Evolutionary conservation across 2,329 filamentous ascomycete genomes (phyloP), one percentile per base, ranked within the genome.

Genomic region (Stachybotrys elegans): DNA sequence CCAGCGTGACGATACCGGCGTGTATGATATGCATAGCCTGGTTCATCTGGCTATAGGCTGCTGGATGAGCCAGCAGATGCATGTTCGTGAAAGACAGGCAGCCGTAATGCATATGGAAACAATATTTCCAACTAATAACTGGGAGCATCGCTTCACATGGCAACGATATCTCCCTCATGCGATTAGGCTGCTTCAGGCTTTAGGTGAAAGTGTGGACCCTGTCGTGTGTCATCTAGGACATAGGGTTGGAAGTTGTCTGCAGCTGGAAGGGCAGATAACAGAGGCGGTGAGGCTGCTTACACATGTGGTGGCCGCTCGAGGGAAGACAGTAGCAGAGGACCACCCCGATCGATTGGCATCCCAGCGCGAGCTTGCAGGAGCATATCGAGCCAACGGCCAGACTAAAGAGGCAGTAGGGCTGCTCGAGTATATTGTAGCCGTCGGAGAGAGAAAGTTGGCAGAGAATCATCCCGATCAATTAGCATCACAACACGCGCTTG

Each of bases 11-110:
- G 54, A 53, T 2, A 43, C 39, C 6, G 48, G 59, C 0, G 48
- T 57, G 4, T 66, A 56, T 43, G 63, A 68, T 43, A 68, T 69
- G 61, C 66, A 69, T 46, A 52, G 60, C n/a, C 50, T 69, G 2
- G 65, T 69, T 2, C 63, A 69, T 36, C 22, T 61, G 27, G 63
- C 61, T 5, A 58, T 51, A 4, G 41, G 50, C 22, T 44, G 56
- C 6, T 68, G 61, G 65, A 23, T 22, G n/a, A n/a, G 50, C 34
- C 29, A 36, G 6, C 22, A 49, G 11, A 40, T 22, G 2, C 3
- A 16, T 2, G 13, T 35, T 4, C 3, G 21, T 23, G 21, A 17
- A 17, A 39, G 23, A 37, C 16, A 31, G 12, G 27, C 13, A 11
- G 29, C 25, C 3, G 13, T 52, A 13, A 23, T 5, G 5, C 43